Evolutionary conservation across 2,329 filamentous ascomycete genomes (phyloP).

Genomic region (Diaporthe aspalathi): DNA sequence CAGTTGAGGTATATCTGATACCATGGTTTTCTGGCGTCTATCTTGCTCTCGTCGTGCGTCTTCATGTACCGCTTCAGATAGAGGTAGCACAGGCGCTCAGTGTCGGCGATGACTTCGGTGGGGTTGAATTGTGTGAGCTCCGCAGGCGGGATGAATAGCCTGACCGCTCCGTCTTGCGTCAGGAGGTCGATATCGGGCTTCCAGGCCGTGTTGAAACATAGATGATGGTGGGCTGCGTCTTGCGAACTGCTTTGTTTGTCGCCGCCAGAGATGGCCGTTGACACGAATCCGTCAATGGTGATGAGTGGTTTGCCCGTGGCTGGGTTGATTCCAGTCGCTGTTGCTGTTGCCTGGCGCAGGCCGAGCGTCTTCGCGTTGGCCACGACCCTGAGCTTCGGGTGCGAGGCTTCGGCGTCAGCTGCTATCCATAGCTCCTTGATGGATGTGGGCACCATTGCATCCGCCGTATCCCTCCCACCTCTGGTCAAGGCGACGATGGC

Average conservation of each 20-base stretch:
- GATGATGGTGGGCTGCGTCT: background rate
- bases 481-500: slow-evolving; percentile 6
- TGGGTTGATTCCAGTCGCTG: background rate
- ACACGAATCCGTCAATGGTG: background rate
- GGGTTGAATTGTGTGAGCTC: background rate
- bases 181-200: background rate
- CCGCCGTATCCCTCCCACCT: background rate
- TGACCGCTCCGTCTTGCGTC: background rate
- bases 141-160: background rate
- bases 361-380: background rate
- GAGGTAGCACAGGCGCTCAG: background rate
- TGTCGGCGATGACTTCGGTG: background rate
- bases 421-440: slow-evolving; percentile 8
- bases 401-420: slow-evolving; percentile 19
- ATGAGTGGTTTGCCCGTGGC: background rate
- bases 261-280: background rate
- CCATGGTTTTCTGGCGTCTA: background rate
- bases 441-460: background rate
- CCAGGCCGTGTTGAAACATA: background rate
- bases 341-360: background rate
- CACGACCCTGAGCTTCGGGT: background rate
- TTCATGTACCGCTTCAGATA: slow-evolving; percentile 4
- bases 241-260: background rate
- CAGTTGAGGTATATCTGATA: slow-evolving; percentile 4
- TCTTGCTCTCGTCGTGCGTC: background rate